Evolutionary conservation across 2,329 filamentous ascomycete species (phyloP).

Genomic region (Aspergillus sp.): DNA sequence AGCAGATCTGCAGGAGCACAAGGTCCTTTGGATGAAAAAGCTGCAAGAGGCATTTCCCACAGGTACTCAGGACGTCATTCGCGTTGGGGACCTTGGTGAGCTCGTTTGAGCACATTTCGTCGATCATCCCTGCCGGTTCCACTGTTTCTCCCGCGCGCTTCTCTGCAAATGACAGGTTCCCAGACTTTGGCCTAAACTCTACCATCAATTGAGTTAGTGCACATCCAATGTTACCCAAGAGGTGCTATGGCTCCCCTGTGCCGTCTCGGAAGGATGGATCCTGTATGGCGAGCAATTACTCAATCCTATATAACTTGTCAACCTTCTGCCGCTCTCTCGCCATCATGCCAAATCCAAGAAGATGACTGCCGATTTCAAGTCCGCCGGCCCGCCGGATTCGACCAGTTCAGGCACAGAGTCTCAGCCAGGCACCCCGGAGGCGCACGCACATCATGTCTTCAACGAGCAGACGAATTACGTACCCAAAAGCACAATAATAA

Average conservation of each 20-base stretch:
- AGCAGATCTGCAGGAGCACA: conserved; percentile 5
- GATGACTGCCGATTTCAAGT: conserved; percentile 14
- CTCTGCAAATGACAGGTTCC: neutral
- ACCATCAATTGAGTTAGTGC: neutral
- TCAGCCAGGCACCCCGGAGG: conserved; percentile 8
- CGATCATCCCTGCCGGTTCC: conserved; percentile 15
- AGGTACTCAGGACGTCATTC: conserved; percentile 7
- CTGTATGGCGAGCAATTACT: neutral
- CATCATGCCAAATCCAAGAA: neutral
- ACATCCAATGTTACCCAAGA: neutral
- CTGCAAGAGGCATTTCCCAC: neutral
- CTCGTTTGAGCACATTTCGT: conserved; percentile 35
- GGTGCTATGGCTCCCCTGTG: neutral
- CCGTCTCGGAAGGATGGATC: neutral
- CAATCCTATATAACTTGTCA: neutral
- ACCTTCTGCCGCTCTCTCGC: neutral
- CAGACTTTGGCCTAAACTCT: neutral
- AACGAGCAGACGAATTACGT: conserved; percentile 64
- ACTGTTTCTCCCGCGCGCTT: neutral
- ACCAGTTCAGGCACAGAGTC: conserved; percentile 5
- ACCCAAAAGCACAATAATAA: conserved; percentile 56
- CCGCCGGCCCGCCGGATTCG: conserved; percentile 5
- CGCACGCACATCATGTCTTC: conserved; percentile 38
- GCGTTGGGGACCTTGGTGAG: conserved; percentile 32
- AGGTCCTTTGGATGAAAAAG: conserved; percentile 12